Evolutionary conservation across 2,329 filamentous ascomycete genomes (phyloP).

Genomic region (Exophiala sp.): DNA sequence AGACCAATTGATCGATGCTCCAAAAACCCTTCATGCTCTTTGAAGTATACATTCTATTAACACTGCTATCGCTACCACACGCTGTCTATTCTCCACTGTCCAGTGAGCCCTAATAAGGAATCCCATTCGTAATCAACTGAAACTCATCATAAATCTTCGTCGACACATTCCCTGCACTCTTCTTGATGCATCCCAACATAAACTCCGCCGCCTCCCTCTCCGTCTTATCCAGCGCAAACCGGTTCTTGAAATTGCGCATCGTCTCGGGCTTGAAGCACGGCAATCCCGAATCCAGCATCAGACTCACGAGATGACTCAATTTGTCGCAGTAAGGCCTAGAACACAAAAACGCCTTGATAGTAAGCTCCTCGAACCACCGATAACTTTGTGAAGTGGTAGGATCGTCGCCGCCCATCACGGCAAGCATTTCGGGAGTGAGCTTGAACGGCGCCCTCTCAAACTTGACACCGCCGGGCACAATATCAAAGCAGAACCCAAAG

Average conservation of each 20-base stretch:
- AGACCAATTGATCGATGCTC: too few species aligned
- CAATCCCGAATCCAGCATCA: conserved; percentile 94
- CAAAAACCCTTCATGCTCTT: too few species aligned
- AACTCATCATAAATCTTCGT: conserved; percentile 98
- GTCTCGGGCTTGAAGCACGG: conserved; percentile 98
- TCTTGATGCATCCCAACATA: conserved; percentile 83
- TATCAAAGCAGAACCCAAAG: conserved; percentile 99
- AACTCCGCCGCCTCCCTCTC: conserved; percentile 94
- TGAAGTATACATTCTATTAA: too few species aligned
- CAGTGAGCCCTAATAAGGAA: conserved; percentile 81
- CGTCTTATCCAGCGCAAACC: conserved; percentile 87
- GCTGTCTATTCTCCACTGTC: neutral
- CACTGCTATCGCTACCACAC: too few species aligned
- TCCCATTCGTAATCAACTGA: conserved; percentile 94
- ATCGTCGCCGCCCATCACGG: conserved; percentile 79
- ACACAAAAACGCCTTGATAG: conserved; percentile 91
- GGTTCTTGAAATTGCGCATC: conserved; percentile 83
- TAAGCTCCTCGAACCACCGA: conserved; percentile 93
- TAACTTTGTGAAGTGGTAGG: conserved; percentile 77
- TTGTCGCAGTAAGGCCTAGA: conserved; percentile 82
- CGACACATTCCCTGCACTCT: conserved; percentile 84
- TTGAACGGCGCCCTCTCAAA: conserved; percentile 99
- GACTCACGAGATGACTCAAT: conserved; percentile 79
- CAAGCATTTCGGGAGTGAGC: conserved; percentile 93
- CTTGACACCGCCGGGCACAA: conserved; percentile 91